Percentiles rank a stretch among this genome's conserved stretches.
Evolutionary conservation across 176 grass and related monocot genomes (phyloP).

Genomic region (Bothriochloa decipiens): DNA sequence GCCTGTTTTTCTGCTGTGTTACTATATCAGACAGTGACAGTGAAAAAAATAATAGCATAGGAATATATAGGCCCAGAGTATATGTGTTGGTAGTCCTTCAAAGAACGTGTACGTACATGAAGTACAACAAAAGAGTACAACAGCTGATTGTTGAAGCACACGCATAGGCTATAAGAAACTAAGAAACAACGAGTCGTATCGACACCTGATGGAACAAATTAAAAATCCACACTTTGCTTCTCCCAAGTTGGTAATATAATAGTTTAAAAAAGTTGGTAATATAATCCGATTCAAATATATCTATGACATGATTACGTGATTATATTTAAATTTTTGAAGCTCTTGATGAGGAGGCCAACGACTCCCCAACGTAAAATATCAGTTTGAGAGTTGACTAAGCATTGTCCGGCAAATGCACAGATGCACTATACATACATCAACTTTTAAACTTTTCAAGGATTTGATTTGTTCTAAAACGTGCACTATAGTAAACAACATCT

Average conservation of each 20-base stretch:
- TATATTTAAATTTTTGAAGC: not conserved
- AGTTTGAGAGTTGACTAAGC: not conserved
- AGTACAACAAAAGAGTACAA: not conserved
- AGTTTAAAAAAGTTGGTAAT: no score
- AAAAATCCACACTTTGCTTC: not conserved
- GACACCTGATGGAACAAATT: constrained; percentile 3
- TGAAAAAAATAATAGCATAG: not conserved
- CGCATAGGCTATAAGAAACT: not conserved
- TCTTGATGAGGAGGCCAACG: not conserved
- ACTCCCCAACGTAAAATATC: not conserved
- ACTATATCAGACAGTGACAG: no score
- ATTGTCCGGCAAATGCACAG: not conserved
- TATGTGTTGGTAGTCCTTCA: no score
- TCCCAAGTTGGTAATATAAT: not conserved
- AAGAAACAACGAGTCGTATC: not conserved
- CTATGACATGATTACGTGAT: not conserved
- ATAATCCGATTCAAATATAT: not conserved
- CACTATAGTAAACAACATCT: no score
- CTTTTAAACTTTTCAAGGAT: no score
- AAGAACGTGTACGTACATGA: not conserved
- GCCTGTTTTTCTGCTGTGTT: no score
- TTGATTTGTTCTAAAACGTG: no score
- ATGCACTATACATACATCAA: no score
- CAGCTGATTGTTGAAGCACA: not conserved
- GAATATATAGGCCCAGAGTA: no score